Evolutionary conservation across 352 stramenopile genomes (phyloP), one percentile per base, ranked within the genome.

Genomic region (Pythium brassicae): DNA sequence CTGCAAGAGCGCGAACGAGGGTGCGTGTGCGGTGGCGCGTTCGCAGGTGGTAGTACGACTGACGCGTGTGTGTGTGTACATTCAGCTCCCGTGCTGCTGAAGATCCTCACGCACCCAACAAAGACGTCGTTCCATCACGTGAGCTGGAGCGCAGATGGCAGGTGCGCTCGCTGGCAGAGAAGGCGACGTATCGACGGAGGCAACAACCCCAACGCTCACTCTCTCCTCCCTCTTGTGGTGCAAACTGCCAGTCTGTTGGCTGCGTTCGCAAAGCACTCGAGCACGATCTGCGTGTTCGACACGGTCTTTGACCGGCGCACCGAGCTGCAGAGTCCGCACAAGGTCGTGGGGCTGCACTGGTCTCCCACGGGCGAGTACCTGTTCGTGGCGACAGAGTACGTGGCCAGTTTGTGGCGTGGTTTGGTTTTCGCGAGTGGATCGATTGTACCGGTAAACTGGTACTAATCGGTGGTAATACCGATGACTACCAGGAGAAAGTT

Each of bases 311-410:
- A 70, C 32, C 74, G 71, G 19, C 69, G 63, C 25, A 78, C 83
- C 6, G 78, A 89, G 61, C 69, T 92, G 50, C 74, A 86, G 62
- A 83, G 78, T 32, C 63, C 74, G 11, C 69, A 82, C 37, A 67
- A 65, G 32, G 61, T 87, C 29, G 57, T 61, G 15, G 68, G 68
- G 12, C 61, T 92, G 40, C 65, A 88, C 57, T 92, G 83, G 83
- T 89, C 78, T 45, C 83, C 80, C n/a, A 87, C 76, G n/a, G 80
- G 83, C 39, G 83, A 88, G 56, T 92, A 89, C 74, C 74, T 92
- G 71, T 90, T 90, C 61, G 76, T 81, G 17, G 64, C 66, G 8
- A 89, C 78, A 15, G 68, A 76, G 80, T 92, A 68, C 56, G 73
- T 74, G 32, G 32, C 32, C 14, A 11, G 32, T 3, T 8, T 37